Evolutionary conservation across 495 filamentous ascomycete species (phyloP), one percentile per base, ranked within the genome.

Genomic region (Beverwykella pulmonaria): DNA sequence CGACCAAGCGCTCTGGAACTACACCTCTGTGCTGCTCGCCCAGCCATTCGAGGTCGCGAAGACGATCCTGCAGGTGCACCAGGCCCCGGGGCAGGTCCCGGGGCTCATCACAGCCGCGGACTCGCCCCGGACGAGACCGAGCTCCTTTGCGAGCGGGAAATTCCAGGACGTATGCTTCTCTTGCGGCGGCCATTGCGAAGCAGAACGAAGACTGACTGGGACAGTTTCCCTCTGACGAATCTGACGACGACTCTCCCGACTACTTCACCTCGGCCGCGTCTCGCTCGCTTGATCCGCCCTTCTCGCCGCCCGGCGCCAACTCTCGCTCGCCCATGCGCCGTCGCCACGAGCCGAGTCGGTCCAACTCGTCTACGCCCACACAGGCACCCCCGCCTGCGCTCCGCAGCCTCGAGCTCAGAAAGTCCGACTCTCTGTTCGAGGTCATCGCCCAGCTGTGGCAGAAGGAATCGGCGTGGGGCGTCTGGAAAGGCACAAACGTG

Each of bases 41-140:
- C 94, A 98, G 75, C 94, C 94, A 22, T 97, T 98, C 75, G 93
- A 97, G 78, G 92, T 97, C 61, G 92, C 93, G 70, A 98, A 97
- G 85, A 95, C 86, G 3, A 82, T 98, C 53, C 76, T 98, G 72
- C 94, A 98, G 78, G 87, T 91, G 44, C 87, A 88, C 73, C 76
- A 84, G 36, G 80, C 81, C 23, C 77, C 79, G 0, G 78, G 76
- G 52, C 69, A 75, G 54, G 67, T 70, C 14, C 48, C 63, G 25
- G 78, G 56, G 76, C 74, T 72, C 19, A 12, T 47, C 20, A 23
- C 53, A 14, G 68, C 61, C 69, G 66, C 57, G 74, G 77, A 61
- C 64, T 71, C 41, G 23, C n/a, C 39, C 10, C 59, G 46, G 69
- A 71, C 64, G 25, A 47, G 69, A 41, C 69, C 69, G 27, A 61